A percentile compares a stretch with the other conserved stretches of the same genome.
Evolutionary conservation across 345 rosid species (phyloP).

Genomic region (Salix dunnii): DNA sequence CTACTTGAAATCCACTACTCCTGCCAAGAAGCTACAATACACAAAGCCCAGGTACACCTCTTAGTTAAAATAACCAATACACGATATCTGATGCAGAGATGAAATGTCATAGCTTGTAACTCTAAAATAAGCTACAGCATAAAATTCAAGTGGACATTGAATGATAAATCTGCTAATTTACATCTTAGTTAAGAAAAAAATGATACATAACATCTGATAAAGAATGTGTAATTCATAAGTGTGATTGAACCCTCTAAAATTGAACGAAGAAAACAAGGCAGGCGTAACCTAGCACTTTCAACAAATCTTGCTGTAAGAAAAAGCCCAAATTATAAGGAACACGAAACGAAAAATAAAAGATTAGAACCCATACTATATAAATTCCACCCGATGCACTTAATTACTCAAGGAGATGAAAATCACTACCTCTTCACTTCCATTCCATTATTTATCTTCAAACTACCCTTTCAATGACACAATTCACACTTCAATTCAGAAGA

Average conservation of each 20-base stretch:
- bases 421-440: neutral
- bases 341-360: neutral
- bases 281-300: neutral
- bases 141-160: neutral
- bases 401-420: neutral
- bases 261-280: neutral
- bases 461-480: neutral
- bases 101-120: neutral
- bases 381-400: neutral
- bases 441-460: neutral
- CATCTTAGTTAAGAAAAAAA: neutral
- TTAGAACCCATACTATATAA: neutral
- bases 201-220: neutral
- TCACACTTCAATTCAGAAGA: neutral
- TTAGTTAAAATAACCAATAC: neutral
- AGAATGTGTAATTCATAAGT: neutral
- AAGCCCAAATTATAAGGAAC: neutral
- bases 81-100: neutral
- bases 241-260: neutral
- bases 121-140: neutral
- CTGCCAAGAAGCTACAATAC: slow-evolving; percentile 84
- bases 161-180: neutral
- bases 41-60: neutral
- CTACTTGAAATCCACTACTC: slow-evolving; percentile 97
- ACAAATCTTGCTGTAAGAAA: neutral